These are phyloP conservation scores for Candida mattraensis DNA, from an alignment of 805 yeast species.

Conservation along the genomic window DNA sequence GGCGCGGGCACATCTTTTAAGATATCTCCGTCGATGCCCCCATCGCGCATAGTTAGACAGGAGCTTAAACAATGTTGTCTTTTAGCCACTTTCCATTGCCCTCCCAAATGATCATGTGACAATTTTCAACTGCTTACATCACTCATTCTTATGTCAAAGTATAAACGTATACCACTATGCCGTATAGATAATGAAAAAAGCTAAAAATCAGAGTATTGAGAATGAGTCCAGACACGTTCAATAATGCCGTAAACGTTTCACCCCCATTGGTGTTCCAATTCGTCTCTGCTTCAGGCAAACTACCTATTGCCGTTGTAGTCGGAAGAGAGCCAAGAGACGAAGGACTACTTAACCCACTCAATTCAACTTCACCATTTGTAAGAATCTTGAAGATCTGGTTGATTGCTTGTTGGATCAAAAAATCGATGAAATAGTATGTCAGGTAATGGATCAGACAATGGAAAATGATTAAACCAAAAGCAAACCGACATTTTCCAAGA, in stretches of 20 bases:
- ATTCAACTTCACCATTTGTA: conserved; percentile 16
- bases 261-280: conserved; percentile 20
- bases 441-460: conserved; percentile 24
- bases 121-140: too few relatives aligned
- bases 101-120: too few relatives aligned
- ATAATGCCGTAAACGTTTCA: conserved; percentile 18
- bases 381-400: conserved; percentile 16
- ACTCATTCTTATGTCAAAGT: conserved; percentile 12
- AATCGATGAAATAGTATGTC: conserved; percentile 19
- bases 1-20: too few relatives aligned
- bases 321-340: conserved; percentile 2
- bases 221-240: conserved; percentile 19
- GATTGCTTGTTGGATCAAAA: conserved; percentile 21
- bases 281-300: conserved; percentile 3
- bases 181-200: conserved; percentile 22
- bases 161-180: conserved; percentile 17
- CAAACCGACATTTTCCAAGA: conserved; percentile 19
- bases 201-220: conserved; percentile 23
- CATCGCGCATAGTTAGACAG: too few relatives aligned
- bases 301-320: conserved; percentile 4
- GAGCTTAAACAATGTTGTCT: too few relatives aligned
- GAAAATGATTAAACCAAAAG: conserved; percentile 15
- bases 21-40: too few relatives aligned
- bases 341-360: conserved; percentile 16
- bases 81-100: too few relatives aligned